Evolutionary conservation across 2,329 filamentous ascomycete species (phyloP).

Genomic region (Dactylonectria macrodidyma): DNA sequence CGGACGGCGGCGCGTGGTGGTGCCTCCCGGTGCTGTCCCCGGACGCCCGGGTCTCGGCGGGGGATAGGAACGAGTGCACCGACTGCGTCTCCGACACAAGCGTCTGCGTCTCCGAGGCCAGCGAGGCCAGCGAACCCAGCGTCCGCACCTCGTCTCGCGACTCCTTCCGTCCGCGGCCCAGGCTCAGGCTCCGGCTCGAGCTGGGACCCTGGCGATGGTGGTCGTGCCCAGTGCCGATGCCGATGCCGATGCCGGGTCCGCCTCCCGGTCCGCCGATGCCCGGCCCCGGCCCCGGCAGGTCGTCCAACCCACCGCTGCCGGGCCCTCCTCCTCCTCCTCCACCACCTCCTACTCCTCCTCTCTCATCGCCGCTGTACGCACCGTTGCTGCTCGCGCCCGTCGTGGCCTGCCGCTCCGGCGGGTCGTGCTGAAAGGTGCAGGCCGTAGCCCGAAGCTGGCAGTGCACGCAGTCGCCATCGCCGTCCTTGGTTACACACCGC

Average conservation of each 20-base stretch:
- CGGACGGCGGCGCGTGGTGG: slow-evolving; percentile 37
- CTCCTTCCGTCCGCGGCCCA: slow-evolving; percentile 39
- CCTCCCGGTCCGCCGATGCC: slow-evolving; percentile 1
- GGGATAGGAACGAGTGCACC: slow-evolving; percentile 45
- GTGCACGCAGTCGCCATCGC: slow-evolving; percentile 47
- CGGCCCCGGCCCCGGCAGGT: too few relatives aligned
- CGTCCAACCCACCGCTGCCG: too few relatives aligned
- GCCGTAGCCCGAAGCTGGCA: slow-evolving; percentile 48
- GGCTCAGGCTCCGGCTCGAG: slow-evolving; percentile 30
- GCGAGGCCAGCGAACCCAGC: slow-evolving; percentile 5
- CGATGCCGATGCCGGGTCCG: too few relatives aligned
- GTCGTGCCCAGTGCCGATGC: background rate
- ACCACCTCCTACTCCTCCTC: background rate
- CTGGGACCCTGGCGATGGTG: slow-evolving; percentile 8
- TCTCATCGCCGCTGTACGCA: slow-evolving; percentile 39
- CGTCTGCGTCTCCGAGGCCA: slow-evolving; percentile 40
- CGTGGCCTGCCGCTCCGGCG: slow-evolving; percentile 46
- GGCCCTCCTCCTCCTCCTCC: background rate
- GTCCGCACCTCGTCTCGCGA: slow-evolving; percentile 46
- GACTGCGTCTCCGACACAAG: slow-evolving; percentile 41
- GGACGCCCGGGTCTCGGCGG: slow-evolving; percentile 45
- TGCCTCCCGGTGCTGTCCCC: slow-evolving; percentile 39
- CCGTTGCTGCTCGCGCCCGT: slow-evolving; percentile 35
- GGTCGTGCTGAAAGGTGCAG: slow-evolving; percentile 50
- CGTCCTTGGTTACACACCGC: slow-evolving; percentile 52